Percentiles rank a stretch among this genome's conserved stretches.
These are phyloP conservation scores for Cordyceps tenuipes DNA, from an alignment of 2,329 filamentous ascomycete species.

Conservation along the genomic window DNA sequence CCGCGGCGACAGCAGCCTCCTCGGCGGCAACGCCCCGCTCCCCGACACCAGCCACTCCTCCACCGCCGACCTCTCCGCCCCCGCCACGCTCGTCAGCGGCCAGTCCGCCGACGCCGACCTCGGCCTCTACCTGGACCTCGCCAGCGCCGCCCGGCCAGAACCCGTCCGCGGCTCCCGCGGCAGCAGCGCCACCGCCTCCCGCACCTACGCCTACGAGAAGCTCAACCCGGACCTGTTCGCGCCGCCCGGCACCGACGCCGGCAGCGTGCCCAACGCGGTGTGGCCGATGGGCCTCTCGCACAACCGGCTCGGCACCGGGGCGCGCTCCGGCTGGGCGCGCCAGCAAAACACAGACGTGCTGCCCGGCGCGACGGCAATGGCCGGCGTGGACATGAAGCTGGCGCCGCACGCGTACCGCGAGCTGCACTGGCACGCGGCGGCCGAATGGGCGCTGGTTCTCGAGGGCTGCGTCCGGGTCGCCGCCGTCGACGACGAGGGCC, in stretches of 20 bases:
- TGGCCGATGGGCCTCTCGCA: constrained; percentile 48
- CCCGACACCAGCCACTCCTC: constrained; percentile 28
- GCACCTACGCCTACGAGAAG: constrained; percentile 41
- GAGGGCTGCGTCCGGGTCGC: constrained; percentile 44
- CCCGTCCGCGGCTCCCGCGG: constrained; percentile 45
- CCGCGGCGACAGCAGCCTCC: constrained; percentile 30
- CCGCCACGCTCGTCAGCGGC: constrained; percentile 35
- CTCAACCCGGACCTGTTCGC: constrained; percentile 47
- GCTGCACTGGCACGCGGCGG: constrained; percentile 53
- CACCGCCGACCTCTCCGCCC: constrained; percentile 30
- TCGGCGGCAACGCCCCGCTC: constrained; percentile 31
- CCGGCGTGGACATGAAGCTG: constrained; percentile 51
- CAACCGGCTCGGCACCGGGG: constrained; percentile 36
- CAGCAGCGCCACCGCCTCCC: constrained; percentile 43
- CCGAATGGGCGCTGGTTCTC: constrained; percentile 44
- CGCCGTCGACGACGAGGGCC: constrained; percentile 43
- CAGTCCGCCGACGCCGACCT: constrained; percentile 42
- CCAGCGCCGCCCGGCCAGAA: constrained; percentile 41
- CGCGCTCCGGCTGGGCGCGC: constrained; percentile 42
- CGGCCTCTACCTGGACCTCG: constrained; percentile 42
- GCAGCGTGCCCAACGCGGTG: constrained; percentile 37
- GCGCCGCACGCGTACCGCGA: constrained; percentile 52
- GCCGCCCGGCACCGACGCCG: constrained; percentile 44
- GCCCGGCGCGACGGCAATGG: constrained; percentile 42
- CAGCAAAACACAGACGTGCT: constrained; percentile 45